Conservation (phyloP, 75 land plant species). For the Larix kaempferi region DNA sequence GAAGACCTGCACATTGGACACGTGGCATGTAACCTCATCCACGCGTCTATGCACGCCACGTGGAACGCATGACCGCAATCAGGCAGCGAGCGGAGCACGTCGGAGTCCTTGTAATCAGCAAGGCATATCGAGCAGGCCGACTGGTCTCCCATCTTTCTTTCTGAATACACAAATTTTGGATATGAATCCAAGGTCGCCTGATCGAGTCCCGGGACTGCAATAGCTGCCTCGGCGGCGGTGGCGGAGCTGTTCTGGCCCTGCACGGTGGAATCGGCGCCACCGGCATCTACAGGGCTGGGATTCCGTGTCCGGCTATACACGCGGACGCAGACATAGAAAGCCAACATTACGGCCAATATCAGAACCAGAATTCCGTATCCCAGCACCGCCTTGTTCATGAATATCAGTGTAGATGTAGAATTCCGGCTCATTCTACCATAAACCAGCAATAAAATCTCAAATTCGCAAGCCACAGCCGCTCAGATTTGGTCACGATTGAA, state of each 20-base stretch:
- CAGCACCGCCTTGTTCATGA: background rate
- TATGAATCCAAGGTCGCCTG: slow-evolving; percentile 39
- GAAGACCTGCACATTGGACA: slow-evolving; percentile 86
- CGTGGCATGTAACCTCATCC: slow-evolving; percentile 74
- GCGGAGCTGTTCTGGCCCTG: background rate
- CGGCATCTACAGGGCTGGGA: background rate
- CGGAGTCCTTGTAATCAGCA: slow-evolving; percentile 61
- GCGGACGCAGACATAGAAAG: background rate
- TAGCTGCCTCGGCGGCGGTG: background rate
- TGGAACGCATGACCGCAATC: slow-evolving; percentile 82
- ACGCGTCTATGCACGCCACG: slow-evolving; percentile 60
- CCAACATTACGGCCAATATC: background rate
- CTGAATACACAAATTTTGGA: slow-evolving; percentile 46
- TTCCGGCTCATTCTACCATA: background rate
- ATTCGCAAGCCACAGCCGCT: no score
- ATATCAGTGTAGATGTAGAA: background rate
- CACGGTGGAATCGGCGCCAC: background rate
- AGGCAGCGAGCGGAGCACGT: slow-evolving; percentile 61
- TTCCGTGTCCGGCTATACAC: background rate
- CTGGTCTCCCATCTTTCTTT: slow-evolving; percentile 13
- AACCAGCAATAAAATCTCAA: no score
- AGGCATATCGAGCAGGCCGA: slow-evolving; percentile 71
- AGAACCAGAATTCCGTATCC: background rate
- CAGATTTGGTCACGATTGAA: no score
- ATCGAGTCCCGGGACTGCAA: slow-evolving; percentile 36